Base-by-base conservation (phyloP, 768 basidiomycete species). In the Austroboletus eburneus region DNA sequence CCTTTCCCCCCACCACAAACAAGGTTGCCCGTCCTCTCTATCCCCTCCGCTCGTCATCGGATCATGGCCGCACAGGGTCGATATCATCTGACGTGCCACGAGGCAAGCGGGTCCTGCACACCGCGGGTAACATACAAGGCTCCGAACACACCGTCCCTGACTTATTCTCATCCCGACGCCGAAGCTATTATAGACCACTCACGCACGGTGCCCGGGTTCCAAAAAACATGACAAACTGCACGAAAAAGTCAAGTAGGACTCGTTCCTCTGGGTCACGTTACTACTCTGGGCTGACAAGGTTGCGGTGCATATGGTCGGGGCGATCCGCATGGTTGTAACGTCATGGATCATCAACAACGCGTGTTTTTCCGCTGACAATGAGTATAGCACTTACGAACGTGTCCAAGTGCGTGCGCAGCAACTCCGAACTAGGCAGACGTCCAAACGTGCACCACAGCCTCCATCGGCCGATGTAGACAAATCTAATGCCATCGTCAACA, bases 51-150 rank as follows among this genome's bases (percentile, higher is more conserved):
- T n/a, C n/a, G n/a, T n/a, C n/a, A n/a, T n/a, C n/a, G n/a, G n/a
- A n/a, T n/a, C n/a, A n/a, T n/a, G n/a, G n/a, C n/a, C n/a, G n/a
- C n/a, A n/a, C n/a, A n/a, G n/a, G n/a, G n/a, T n/a, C n/a, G n/a
- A n/a, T n/a, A 12, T 27, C 50, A 44, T 24, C 51, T 49, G 56
- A 54, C 42, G n/a, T 36, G 23, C 43, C 54, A 56, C 43, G 54
- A 45, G 54, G 54, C 10, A 12, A 17, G 14, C 23, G 8, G 25
- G 18, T 39, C 25, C 38, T 20, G 29, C n/a, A 29, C 27, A 27
- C 23, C 27, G 17, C 25, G 21, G 24, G 23, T 35, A 4, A 41
- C 18, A 4, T 25, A 9, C 35, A 37, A 23, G 25, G 30, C 21
- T 36, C 27, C 39, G 27, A 30, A 27, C 27, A 13, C 22, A 9